phyloP scores from a whole-genome alignment of 495 filamentous ascomycete species.

The Xylaria flabelliformis region DNA sequence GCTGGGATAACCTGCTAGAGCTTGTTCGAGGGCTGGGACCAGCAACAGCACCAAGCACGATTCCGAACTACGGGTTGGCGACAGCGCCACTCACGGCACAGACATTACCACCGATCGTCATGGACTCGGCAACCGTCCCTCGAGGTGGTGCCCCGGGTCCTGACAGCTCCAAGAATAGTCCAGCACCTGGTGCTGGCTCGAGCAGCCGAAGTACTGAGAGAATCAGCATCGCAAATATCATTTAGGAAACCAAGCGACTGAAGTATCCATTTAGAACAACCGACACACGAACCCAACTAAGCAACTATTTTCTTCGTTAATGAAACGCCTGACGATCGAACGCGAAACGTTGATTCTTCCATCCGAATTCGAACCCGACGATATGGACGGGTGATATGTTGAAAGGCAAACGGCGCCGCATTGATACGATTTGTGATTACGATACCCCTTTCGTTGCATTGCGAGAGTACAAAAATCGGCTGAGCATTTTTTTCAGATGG shows the following conservation, averaged over 20 bases:
- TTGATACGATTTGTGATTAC: conserved; percentile 32
- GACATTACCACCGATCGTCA: conserved; percentile 41
- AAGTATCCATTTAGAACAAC: not conserved
- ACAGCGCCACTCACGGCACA: conserved; percentile 26
- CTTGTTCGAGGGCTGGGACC: conserved; percentile 41
- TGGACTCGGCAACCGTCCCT: conserved; percentile 40
- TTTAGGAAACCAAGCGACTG: conserved; percentile 47
- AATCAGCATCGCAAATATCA: conserved; percentile 84
- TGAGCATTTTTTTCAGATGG: conserved; percentile 25
- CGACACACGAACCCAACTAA: not conserved
- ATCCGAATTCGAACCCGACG: conserved; percentile 11
- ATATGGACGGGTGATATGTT: conserved; percentile 19
- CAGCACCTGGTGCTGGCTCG: conserved; percentile 43
- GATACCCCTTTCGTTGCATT: conserved; percentile 29
- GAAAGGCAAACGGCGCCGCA: conserved; percentile 12
- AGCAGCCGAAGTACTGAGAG: conserved; percentile 58
- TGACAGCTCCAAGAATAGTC: conserved; percentile 45
- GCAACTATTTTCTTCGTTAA: conserved; percentile 5
- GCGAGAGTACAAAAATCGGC: conserved; percentile 21
- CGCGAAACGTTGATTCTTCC: conserved; percentile 20
- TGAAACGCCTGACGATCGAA: conserved; percentile 25
- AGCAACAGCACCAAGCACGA: conserved; percentile 32
- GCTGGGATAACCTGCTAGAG: conserved; percentile 58
- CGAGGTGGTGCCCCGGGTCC: conserved; percentile 40
- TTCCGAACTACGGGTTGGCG: conserved; percentile 29